Base-by-base conservation (phyloP, 2,329 filamentous ascomycete species). In the Diaporthe citrichinensis region DNA sequence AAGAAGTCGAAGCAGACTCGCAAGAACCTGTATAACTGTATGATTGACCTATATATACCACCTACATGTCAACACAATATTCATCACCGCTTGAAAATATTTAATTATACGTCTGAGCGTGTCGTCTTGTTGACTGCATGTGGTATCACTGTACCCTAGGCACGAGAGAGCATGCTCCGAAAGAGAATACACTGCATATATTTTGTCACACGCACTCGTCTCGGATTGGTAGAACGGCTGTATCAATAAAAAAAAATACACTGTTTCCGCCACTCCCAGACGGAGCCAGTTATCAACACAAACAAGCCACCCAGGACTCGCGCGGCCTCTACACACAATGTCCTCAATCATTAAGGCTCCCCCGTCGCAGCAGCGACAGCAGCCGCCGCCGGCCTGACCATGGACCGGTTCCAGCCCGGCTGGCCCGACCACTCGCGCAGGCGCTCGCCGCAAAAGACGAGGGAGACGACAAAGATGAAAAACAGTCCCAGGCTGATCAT, bases 351-450 rank as follows among this genome's bases (percentile, higher is more conserved):
- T 39, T 2, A 39, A 2, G 4, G 2, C 57, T 59, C 25, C 31
- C 17, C 1, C 10, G 31, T 2, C 20, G 57, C 34, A 4, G 4
- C 34, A 39, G 23, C 34, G 31, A 58, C 34, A 4, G 12, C 25
- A 44, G 39, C 17, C 2, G 36, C 59, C 3, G 39, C 39, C 2
- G 61, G 25, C 15, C 59, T 44, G 25, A 62, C 59, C 59, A 31
- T 62, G 17, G 61, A 23, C 41, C 61, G 4, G 41, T 67, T 67
- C 61, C 61, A 49, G 9, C 41, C 61, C 28, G 61, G 44, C 44
- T 67, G 41, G 3, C 44, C 44, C 0, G 41, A 34, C 28, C 44
- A 51, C 12, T 51, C 61, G 12, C 61, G 61, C 2, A 67, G 41
- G 3, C 41, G 25, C 3, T 65, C 61, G 9, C 41, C 61, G 12